Conservation (phyloP, 805 yeast genomes). For the Kuraishia hungarica region DNA sequence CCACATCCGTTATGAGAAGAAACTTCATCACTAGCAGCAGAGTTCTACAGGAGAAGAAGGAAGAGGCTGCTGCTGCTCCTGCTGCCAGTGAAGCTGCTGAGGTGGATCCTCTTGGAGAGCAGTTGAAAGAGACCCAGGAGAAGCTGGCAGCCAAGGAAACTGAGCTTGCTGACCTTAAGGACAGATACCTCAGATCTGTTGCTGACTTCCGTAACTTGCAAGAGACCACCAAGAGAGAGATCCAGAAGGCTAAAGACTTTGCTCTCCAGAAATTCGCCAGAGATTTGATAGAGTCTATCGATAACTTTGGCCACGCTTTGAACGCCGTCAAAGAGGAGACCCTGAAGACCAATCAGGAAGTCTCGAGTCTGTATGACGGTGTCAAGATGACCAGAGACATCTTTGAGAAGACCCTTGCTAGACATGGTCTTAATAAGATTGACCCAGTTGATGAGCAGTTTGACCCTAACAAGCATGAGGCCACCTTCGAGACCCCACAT, state of each 20-base stretch:
- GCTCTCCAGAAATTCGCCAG: constrained; percentile 89
- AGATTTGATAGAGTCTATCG: constrained; percentile 83
- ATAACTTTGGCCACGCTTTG: constrained; percentile 84
- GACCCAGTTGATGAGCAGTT: constrained; percentile 80
- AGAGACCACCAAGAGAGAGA: constrained; percentile 80
- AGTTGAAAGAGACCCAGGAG: constrained; percentile 33
- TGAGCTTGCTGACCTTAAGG: constrained; percentile 76
- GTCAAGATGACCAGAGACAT: constrained; percentile 84
- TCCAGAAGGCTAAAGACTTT: constrained; percentile 80
- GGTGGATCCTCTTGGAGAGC: constrained; percentile 9
- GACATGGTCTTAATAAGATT: constrained; percentile 73
- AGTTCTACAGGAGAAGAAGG: constrained; percentile 19
- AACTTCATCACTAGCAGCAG: constrained; percentile 13
- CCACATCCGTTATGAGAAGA: constrained; percentile 10
- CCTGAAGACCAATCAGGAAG: constrained; percentile 48
- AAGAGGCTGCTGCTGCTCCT: constrained; percentile 9
- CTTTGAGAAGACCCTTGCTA: constrained; percentile 72
- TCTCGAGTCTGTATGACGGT: constrained; percentile 76
- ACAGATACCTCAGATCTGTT: constrained; percentile 70
- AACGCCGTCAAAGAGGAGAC: constrained; percentile 60
- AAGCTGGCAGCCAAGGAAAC: constrained; percentile 55
- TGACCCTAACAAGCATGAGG: constrained; percentile 91
- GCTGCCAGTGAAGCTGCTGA: constrained; percentile 7
- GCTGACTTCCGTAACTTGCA: constrained; percentile 93
- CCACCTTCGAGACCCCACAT: constrained; percentile 80